Evolutionary conservation across 768 basidiomycete species (phyloP), one percentile per base, ranked within the genome.

Genomic region (Lactifluus subvellereus): DNA sequence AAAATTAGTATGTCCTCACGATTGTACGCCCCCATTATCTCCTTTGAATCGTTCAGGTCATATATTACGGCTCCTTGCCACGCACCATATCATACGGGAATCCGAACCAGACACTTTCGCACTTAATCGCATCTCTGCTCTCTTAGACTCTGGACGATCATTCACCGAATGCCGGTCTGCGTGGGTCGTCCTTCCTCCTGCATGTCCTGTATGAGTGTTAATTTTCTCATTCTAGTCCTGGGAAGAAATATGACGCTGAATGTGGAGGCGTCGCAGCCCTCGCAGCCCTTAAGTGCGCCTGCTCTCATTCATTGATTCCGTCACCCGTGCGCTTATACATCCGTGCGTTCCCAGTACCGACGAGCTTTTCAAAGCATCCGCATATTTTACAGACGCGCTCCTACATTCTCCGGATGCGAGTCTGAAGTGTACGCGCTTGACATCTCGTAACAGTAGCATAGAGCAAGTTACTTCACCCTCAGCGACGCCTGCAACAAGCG

Each of bases 81-180:
- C 89, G 0, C 88, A 90, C 69, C 89, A 91, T 71, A 81, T 91
- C 57, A 77, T 88, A 37, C 78, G 80, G 47, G 91, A 93, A 72
- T 77, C 82, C 3, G 77, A 80, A 10, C 89, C 88, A 4, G 81
- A 91, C 68, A 83, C 86, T 6, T 93, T 92, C 67, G 78, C 87
- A 8, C 78, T 83, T 57, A 92, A 87, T 68, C 81, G 89, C 42
- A 78, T 89, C 59, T 85, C 86, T 4, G 84, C 84, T 9, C 74
- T 85, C 13, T 74, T 91, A 5, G 88, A 91, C 69, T 84, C 83
- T 0, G 87, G 89, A 6, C 86, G 86, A 71, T 71, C 74, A 4
- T 74, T 83, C 37, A 71, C 77, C 9, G 77, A 82, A 1, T 70
- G 88, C 32, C 76, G 77, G 50, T 71, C 78, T 66, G 74, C 75